Conservation (phyloP, 179 eudicot genomes). For the Pouteria campechiana region DNA sequence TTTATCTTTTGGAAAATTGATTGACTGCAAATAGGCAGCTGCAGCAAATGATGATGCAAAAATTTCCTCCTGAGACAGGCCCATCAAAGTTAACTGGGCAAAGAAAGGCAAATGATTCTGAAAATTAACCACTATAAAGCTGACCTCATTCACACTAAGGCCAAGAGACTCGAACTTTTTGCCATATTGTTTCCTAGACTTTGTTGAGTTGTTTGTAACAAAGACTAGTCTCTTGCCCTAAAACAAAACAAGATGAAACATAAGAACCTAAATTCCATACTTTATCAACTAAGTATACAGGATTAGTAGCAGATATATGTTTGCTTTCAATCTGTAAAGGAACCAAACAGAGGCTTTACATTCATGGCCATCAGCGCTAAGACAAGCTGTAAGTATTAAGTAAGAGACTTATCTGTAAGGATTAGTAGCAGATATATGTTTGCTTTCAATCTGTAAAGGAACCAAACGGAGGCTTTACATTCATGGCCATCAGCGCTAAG, state of each 20-base stretch:
- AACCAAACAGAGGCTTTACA: no score
- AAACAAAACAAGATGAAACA: slow-evolving; percentile 6
- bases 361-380: no score
- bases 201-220: slow-evolving; percentile 97
- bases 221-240: slow-evolving; percentile 93
- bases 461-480: no score
- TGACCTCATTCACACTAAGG: slow-evolving; percentile 75
- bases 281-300: no score
- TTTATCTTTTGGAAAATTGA: slow-evolving; percentile 81
- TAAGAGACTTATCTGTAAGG: no score
- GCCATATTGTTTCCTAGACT: slow-evolving; percentile 92
- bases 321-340: no score
- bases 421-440: no score
- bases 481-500: no score
- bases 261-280: no score
- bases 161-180: slow-evolving; percentile 96
- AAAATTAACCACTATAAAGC: slow-evolving; percentile 6
- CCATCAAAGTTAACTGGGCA: not conserved
- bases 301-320: no score
- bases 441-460: no score
- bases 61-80: slow-evolving; percentile 76
- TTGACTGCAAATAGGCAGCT: slow-evolving; percentile 85
- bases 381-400: no score
- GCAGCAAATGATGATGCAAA: slow-evolving; percentile 98
- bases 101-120: not conserved